Base-by-base conservation (phyloP, 768 basidiomycete genomes). In the Leucosporidium scottii region DNA sequence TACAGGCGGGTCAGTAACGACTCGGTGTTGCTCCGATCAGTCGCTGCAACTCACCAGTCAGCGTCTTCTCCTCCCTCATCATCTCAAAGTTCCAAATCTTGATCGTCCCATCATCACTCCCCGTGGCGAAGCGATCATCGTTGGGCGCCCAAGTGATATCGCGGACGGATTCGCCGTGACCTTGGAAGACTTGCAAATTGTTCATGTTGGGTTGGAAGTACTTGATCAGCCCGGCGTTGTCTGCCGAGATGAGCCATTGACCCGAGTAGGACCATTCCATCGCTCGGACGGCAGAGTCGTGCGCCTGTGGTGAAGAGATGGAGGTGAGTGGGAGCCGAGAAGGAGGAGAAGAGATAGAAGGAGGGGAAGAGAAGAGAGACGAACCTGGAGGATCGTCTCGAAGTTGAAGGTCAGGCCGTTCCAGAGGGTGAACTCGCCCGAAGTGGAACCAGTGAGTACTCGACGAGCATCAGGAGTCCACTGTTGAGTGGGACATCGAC, bases 121-220 rank as follows among this genome's bases (percentile, higher is more conserved):
- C 91, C 12, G 92, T 96, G 10, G 90, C 94, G 77, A 98, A 97
- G 49, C 90, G 81, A 34, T 84, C 83, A 76, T 99, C 96, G 76
- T 96, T 87, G 20, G 93, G 92, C 74, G 90, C 90, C 78, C 94
- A 98, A 68, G 85, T 89, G 47, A 97, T 81, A 0, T 91, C 93
- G 48, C 94, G 85, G 67, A 97, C 90, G 10, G 92, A 90, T 78
- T 97, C 94, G n/a, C 88, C 83, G 62, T 96, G 94, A 0, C 92
- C 96, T 55, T 87, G 84, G 85, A 92, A 94, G 23, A 90, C 90
- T 9, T 89, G 91, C 74, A 99, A 80, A 77, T 99, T 99, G 82
- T 97, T 99, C 90, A 98, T 93, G 79, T 97, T 96, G 44, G 91
- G 91, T 73, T 97, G 93, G 76, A 97, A 99, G 80, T 98, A 99